Evolutionary conservation across 139 green algal genomes (phyloP), one percentile per base, ranked within the genome.

Genomic region (Coelastrella sp.): DNA sequence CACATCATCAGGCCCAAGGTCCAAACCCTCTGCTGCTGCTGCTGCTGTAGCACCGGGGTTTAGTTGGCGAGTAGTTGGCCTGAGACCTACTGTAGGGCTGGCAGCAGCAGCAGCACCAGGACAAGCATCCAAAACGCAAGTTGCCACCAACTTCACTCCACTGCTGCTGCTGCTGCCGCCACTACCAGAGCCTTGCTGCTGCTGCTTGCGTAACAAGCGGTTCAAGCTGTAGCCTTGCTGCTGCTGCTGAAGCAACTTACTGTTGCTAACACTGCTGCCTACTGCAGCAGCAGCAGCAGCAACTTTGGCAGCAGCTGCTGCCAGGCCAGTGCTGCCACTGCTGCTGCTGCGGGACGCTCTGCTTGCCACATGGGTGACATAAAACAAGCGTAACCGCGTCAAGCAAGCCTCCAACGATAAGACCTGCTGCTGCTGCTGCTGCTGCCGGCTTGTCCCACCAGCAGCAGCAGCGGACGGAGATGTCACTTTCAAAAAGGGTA

Each of bases 71-170:
- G 17, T 32, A 73, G 8, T 5, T 11, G 22, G 8, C 3, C 5
- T 58, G 65, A 32, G 60, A 59, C 14, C 4, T 11, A 61, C 68
- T 20, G 83, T 23, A 80, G n/a, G n/a, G n/a, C n/a, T n/a, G 58
- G 66, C 64, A 79, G 74, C 74, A 32, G 23, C 23, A 59, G 20
- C 75, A 79, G 76, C 57, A 78, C 58, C 75, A 68, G 86, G 86
- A 32, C 76, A 65, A 23, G 86, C 86, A 73, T 90, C 86, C 10
- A 90, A 5, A 22, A 90, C 71, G 86, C 86, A 90, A 17, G 58
- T 90, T 13, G 73, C 85, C 65, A 22, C 6, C 2, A 84, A 22
- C 56, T 58, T 83, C 10, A 54, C n/a, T 22, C 73, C 60, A 19
- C 57, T 83, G 71, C 85, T 82, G 68, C 58, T 89, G 73, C 85